phyloP scores from a whole-genome alignment of 2,329 filamentous ascomycete genomes.

The Hypoxylon sp. region DNA sequence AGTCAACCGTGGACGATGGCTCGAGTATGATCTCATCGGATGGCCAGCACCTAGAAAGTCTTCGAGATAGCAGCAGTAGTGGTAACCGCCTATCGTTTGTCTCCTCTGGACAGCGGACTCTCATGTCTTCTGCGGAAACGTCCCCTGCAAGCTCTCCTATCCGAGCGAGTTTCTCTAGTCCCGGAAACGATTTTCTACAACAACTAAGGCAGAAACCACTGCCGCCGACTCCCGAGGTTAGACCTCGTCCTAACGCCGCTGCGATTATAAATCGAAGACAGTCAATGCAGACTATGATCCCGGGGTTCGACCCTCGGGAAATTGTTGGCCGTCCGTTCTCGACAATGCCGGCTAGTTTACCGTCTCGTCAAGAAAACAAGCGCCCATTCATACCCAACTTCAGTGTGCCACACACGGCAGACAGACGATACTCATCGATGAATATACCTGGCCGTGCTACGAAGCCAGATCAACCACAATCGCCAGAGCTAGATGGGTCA shows the following conservation, averaged over 20 bases:
- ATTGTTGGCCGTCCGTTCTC: conserved; percentile 42
- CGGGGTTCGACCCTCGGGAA: conserved; percentile 53
- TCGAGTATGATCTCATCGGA: conserved; percentile 67
- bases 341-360: conserved; percentile 26
- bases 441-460: conserved; percentile 40
- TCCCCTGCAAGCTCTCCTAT: conserved; percentile 66
- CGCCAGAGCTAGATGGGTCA: conserved; percentile 39
- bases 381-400: conserved; percentile 58
- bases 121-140: conserved; percentile 66
- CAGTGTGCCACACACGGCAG: conserved; percentile 58
- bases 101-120: conserved; percentile 68
- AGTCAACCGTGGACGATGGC: conserved; percentile 60
- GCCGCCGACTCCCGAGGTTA: conserved; percentile 47
- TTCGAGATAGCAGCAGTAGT: conserved; percentile 62
- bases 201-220: conserved; percentile 39
- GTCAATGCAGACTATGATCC: conserved; percentile 59
- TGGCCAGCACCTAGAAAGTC: conserved; percentile 64
- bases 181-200: conserved; percentile 45
- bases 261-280: conserved; percentile 61
- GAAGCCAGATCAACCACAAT: conserved; percentile 33
- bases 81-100: conserved; percentile 66
- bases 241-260: conserved; percentile 60
- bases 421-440: conserved; percentile 56
- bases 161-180: conserved; percentile 58
- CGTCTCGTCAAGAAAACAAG: conserved; percentile 40